Evolutionary conservation across 345 rosid genomes (phyloP).

Genomic region (Firmiana major): DNA sequence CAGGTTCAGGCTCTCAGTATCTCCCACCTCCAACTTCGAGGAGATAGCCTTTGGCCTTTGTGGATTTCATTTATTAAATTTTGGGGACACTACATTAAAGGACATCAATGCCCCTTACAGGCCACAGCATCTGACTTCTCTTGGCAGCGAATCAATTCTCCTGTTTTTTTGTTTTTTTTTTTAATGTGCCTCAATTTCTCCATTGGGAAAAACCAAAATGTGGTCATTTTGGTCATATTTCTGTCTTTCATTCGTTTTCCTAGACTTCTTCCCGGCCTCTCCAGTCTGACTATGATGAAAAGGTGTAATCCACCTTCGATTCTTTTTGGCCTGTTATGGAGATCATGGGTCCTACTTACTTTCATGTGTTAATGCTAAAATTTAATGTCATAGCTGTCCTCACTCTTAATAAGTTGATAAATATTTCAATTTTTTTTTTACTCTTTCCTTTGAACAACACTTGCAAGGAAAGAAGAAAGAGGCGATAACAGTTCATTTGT

Average conservation of each 20-base stretch:
- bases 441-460: background rate
- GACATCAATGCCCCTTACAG: background rate
- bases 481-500: too few relatives aligned
- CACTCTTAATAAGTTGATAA: background rate
- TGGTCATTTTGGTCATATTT: conserved; percentile 23
- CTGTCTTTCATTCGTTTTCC: conserved; percentile 12
- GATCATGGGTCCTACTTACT: background rate
- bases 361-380: background rate
- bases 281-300: conserved; percentile 12
- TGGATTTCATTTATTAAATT: conserved; percentile 4
- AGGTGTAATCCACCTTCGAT: background rate
- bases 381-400: background rate
- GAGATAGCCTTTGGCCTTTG: background rate
- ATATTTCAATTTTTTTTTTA: too few relatives aligned
- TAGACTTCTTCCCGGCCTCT: background rate
- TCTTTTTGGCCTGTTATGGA: conserved; percentile 2
- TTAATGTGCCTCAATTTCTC: conserved; percentile 5
- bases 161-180: background rate
- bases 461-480: background rate
- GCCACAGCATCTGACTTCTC: conserved; percentile 7
- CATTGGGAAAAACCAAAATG: conserved; percentile 17
- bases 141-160: background rate
- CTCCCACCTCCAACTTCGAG: conserved; percentile 9
- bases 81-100: background rate
- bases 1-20: background rate